Conservation (phyloP, 2,329 filamentous ascomycete species). For the Aspergillus sp. region DNA sequence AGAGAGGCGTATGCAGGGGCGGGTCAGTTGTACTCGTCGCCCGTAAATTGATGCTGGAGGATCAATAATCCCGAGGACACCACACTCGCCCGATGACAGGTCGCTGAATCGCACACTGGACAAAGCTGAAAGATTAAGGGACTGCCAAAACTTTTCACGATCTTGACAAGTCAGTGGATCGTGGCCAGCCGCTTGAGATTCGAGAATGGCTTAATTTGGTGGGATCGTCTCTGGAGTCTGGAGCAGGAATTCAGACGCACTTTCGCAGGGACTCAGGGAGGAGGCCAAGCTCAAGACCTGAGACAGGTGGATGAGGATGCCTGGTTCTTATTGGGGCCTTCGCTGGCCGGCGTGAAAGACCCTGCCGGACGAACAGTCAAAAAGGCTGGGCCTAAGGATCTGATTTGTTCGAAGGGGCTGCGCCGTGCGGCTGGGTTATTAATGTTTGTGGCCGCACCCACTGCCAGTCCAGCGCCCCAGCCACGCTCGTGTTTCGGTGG, state of each 20-base stretch:
- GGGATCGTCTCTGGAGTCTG: neutral
- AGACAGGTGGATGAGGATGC: neutral
- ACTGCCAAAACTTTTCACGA: too few species aligned
- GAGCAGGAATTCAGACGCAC: neutral
- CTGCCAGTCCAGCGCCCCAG: too few species aligned
- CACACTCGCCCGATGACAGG: too few species aligned
- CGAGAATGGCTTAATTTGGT: neutral
- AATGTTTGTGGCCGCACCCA: too few species aligned
- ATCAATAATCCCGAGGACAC: too few species aligned
- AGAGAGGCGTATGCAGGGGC: constrained; percentile 3
- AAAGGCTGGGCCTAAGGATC: too few species aligned
- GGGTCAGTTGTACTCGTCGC: neutral
- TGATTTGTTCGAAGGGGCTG: too few species aligned
- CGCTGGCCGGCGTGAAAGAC: neutral
- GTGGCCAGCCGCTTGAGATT: neutral
- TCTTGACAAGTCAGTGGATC: too few species aligned
- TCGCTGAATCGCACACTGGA: too few species aligned
- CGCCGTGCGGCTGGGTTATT: too few species aligned
- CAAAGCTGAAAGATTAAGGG: too few species aligned
- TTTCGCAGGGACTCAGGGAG: neutral
- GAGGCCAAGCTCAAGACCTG: neutral
- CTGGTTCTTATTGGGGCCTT: neutral
- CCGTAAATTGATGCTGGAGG: neutral
- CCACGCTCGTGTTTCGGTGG: too few species aligned
- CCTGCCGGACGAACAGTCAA: neutral